phyloP scores from a whole-genome alignment of 257 asterid species.

The Paraleonurus japonicus region DNA sequence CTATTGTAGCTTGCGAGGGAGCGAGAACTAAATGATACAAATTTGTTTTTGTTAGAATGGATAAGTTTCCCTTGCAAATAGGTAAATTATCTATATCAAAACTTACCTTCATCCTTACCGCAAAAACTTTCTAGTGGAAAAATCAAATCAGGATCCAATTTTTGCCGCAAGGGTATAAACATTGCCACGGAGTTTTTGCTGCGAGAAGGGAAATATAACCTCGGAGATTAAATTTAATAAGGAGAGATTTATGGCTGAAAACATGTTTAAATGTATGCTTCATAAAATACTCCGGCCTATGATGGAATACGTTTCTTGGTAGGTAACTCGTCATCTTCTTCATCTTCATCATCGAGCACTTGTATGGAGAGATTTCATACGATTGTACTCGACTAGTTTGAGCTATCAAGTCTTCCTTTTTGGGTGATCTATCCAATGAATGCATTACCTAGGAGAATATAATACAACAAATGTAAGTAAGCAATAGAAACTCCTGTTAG shows the following conservation, averaged over 20 bases:
- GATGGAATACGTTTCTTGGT: constrained; percentile 72
- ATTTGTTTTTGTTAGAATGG: constrained; percentile 13
- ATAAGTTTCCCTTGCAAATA: constrained; percentile 11
- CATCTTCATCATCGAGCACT: constrained; percentile 91
- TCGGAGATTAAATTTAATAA: constrained; percentile 16
- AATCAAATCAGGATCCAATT: constrained; percentile 52
- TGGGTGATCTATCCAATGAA: constrained; percentile 43
- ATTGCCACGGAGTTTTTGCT: constrained; percentile 70
- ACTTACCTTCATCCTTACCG: constrained; percentile 66
- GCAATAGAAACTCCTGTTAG: constrained; percentile 7
- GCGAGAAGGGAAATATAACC: constrained; percentile 38
- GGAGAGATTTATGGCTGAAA: constrained; percentile 4
- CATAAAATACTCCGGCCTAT: constrained; percentile 80
- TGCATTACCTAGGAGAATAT: constrained; percentile 43
- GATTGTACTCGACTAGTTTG: constrained; percentile 48
- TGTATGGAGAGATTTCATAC: constrained; percentile 94
- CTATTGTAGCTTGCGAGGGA: constrained; percentile 51
- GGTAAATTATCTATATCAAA: neutral
- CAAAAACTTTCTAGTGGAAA: constrained; percentile 64
- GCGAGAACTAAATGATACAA: constrained; percentile 59
- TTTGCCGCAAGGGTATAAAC: constrained; percentile 55
- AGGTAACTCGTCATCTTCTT: constrained; percentile 58
- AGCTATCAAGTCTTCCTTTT: constrained; percentile 37
- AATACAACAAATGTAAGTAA: constrained; percentile 28
- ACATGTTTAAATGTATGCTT: neutral